Evolutionary conservation across 192 early-diverging fungal species (phyloP).

Genomic region (Umbelopsis vinacea): DNA sequence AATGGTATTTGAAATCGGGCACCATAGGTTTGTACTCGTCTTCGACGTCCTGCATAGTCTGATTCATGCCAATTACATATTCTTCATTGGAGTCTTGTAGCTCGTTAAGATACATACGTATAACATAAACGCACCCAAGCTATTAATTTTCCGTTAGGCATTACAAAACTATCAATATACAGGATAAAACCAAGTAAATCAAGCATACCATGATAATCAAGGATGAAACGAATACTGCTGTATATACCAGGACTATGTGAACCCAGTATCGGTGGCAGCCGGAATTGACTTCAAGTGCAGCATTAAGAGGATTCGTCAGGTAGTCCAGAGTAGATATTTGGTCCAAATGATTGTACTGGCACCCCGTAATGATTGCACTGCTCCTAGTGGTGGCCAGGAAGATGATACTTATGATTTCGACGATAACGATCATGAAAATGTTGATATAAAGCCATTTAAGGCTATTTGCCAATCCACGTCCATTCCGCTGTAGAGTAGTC

Average conservation of each 20-base stretch:
- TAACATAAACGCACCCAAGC: not conserved
- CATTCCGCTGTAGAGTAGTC: not conserved
- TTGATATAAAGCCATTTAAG: not conserved
- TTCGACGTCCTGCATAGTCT: not conserved
- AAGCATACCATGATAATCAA: not conserved
- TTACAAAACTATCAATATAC: too few relatives aligned
- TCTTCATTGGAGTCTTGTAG: not conserved
- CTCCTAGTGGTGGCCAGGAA: not conserved
- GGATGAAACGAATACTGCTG: not conserved
- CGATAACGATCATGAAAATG: not conserved
- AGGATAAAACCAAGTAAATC: not conserved
- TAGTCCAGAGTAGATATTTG: not conserved
- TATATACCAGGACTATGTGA: not conserved
- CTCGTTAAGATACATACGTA: not conserved
- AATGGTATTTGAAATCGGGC: too few relatives aligned
- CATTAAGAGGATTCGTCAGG: not conserved
- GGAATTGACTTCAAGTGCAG: not conserved
- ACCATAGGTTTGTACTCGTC: too few relatives aligned
- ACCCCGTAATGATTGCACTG: not conserved
- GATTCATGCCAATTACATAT: not conserved
- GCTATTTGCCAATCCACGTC: not conserved
- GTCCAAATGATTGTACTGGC: not conserved
- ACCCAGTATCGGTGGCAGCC: not conserved
- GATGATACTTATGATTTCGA: not conserved
- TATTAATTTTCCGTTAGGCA: not conserved